phyloP scores from a whole-genome alignment of 352 stramenopile species.

The Globisporangium camurandrum region DNA sequence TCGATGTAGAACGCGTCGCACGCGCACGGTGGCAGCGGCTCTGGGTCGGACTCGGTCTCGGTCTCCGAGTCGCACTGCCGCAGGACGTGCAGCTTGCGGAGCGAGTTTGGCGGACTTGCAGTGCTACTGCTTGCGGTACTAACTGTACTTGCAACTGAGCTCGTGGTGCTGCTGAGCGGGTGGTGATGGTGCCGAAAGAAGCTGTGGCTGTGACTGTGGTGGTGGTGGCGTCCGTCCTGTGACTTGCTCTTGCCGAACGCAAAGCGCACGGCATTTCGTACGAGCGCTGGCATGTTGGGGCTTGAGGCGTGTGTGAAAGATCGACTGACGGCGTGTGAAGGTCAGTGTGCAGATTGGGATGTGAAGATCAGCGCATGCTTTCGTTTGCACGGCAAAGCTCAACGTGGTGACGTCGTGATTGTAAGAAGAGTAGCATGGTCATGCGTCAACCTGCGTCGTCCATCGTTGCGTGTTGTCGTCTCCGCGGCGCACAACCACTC shows the following conservation, averaged over 20 bases:
- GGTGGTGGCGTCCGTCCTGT: constrained; percentile 4
- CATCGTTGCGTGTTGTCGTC: no score
- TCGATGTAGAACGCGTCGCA: constrained; percentile 39
- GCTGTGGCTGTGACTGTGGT: background rate
- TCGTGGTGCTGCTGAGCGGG: constrained; percentile 2
- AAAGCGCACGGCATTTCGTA: constrained; percentile 11
- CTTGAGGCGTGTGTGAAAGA: background rate
- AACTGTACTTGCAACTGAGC: background rate
- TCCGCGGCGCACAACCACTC: no score
- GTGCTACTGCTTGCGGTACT: constrained; percentile 4
- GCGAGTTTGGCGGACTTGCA: background rate
- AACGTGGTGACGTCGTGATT: no score
- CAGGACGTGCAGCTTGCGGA: background rate
- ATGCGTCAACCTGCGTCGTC: no score
- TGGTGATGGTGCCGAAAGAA: background rate
- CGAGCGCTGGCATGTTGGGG: constrained; percentile 4
- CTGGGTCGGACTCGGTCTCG: constrained; percentile 42
- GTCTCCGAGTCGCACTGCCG: constrained; percentile 24
- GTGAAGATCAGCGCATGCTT: background rate
- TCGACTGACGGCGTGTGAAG: background rate
- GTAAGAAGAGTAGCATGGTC: no score
- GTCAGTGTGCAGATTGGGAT: background rate
- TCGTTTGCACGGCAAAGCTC: no score
- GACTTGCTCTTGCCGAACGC: constrained; percentile 10
- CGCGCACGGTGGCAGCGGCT: constrained; percentile 38